Conservation (phyloP, 2,329 filamentous ascomycete genomes). For the Zymoseptoria ardabiliae region DNA sequence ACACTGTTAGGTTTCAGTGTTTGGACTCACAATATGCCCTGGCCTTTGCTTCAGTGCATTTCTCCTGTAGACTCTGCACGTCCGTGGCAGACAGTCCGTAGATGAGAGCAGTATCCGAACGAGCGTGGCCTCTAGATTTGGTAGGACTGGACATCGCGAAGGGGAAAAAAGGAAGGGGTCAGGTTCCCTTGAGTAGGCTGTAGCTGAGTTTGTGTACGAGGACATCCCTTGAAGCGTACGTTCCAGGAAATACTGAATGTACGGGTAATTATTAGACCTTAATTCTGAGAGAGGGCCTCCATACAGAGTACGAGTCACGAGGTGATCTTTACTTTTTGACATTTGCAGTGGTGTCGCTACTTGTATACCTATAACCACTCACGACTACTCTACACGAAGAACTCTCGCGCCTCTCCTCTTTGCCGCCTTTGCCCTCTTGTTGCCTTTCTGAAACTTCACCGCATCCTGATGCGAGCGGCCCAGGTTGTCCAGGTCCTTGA, state of each 20-base stretch:
- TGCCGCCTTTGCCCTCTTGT: slow-evolving; percentile 62
- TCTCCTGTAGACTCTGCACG: slow-evolving; percentile 55
- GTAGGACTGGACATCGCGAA: slow-evolving; percentile 28
- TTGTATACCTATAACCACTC: slow-evolving; percentile 28
- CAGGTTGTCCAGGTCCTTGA: slow-evolving; percentile 96
- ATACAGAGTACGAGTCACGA: no score
- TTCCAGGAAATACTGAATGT: no score
- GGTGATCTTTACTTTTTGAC: neutral
- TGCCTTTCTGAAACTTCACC: slow-evolving; percentile 64
- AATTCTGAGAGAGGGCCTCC: no score
- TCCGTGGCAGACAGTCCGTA: slow-evolving; percentile 54
- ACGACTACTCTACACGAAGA: slow-evolving; percentile 54
- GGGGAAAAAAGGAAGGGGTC: slow-evolving; percentile 15
- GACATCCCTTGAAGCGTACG: no score
- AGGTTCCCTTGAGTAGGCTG: neutral
- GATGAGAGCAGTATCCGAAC: slow-evolving; percentile 36
- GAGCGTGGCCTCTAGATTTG: slow-evolving; percentile 30
- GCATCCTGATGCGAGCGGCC: slow-evolving; percentile 74
- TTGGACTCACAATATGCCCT: slow-evolving; percentile 67
- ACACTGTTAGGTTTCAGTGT: neutral
- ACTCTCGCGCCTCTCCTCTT: slow-evolving; percentile 68
- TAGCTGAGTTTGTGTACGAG: no score
- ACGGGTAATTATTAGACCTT: no score
- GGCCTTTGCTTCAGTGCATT: slow-evolving; percentile 64
- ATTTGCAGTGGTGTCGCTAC: neutral